Evolutionary conservation across 768 basidiomycete species (phyloP), one percentile per base, ranked within the genome.

Genomic region (Hirschioporus abietinus): DNA sequence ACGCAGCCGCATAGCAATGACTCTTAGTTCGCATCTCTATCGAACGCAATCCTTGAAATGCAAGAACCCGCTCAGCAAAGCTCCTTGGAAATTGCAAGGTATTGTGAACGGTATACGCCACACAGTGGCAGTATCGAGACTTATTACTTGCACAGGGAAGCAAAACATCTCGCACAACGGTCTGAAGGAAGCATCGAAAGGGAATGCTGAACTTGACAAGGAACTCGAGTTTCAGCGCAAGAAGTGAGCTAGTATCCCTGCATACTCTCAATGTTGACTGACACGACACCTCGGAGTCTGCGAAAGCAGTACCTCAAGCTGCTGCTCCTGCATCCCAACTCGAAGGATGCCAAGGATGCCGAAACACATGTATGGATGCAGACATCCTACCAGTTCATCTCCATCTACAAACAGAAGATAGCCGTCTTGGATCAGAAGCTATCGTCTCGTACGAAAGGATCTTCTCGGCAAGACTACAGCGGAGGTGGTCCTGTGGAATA

Each of bases 331-430:
- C 80, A 91, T 72, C 89, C 91, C 1, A 86, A 84, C 71, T 82
- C 89, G 58, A 84, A 82, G 63, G 91, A 93, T 76, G 87, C 89
- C 62, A 88, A 88, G 73, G 90, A 93, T 78, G 86, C 86, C 58
- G 91, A 95, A 74, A 91, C 84, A 34, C 88, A 91, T 69, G 83
- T 96, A 9, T 96, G 95, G 94, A 92, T 95, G 87, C 90, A 93
- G 74, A 96, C 95, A 0, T 91, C 92, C 42, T 92, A 96, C 77
- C 82, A 86, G 52, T 86, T 94, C 78, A 96, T 96, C 69, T 80
- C 89, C 18, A 81, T 84, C 25, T 96, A 93, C 82, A 95, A 95
- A 75, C 84, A 89, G 68, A 86, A 82, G 61, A 85, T 96, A 72
- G 77, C 86, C 58, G 75, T 80, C 0, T 82, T 93, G 65, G 92